Percentiles rank a stretch among this genome's conserved stretches.
Evolutionary conservation across 2,329 filamentous ascomycete species (phyloP).

Genomic region (Penicillium fuscoglaucum): DNA sequence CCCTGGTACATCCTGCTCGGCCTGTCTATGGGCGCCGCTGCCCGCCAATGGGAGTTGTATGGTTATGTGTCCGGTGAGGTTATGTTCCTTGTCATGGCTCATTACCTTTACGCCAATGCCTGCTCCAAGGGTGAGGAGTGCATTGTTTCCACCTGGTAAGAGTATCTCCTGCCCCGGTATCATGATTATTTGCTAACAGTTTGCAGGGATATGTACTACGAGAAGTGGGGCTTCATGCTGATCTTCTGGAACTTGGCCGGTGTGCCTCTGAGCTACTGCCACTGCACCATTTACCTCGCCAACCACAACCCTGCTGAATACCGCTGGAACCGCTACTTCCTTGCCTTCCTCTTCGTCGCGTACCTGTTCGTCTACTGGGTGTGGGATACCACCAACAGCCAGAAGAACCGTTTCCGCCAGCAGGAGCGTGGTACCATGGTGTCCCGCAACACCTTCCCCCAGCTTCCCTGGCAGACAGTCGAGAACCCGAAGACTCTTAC

Average conservation of each 20-base stretch:
- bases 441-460: slow-evolving; percentile 78
- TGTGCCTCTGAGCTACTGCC: slow-evolving; percentile 87
- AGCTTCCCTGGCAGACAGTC: slow-evolving; percentile 83
- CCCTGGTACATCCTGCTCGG: slow-evolving; percentile 91
- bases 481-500: slow-evolving; percentile 77
- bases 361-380: slow-evolving; percentile 87
- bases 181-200: slow-evolving; percentile 13
- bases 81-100: slow-evolving; percentile 79
- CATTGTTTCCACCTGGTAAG: slow-evolving; percentile 79
- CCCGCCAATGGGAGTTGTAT: slow-evolving; percentile 79
- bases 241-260: slow-evolving; percentile 97
- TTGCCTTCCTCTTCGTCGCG: slow-evolving; percentile 64
- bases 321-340: slow-evolving; percentile 69
- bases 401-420: slow-evolving; percentile 89
- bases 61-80: slow-evolving; percentile 87
- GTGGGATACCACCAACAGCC: slow-evolving; percentile 88
- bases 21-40: slow-evolving; percentile 71
- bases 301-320: slow-evolving; percentile 78
- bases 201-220: slow-evolving; percentile 84
- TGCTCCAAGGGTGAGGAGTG: slow-evolving; percentile 90
- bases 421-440: slow-evolving; percentile 70
- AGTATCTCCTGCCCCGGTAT: neutral
- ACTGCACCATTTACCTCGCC: slow-evolving; percentile 86
- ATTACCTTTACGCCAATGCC: slow-evolving; percentile 89
- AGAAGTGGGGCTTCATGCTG: slow-evolving; percentile 97